Conservation (phyloP, 73 alveolate genomes). For the Stentor roeselii region DNA sequence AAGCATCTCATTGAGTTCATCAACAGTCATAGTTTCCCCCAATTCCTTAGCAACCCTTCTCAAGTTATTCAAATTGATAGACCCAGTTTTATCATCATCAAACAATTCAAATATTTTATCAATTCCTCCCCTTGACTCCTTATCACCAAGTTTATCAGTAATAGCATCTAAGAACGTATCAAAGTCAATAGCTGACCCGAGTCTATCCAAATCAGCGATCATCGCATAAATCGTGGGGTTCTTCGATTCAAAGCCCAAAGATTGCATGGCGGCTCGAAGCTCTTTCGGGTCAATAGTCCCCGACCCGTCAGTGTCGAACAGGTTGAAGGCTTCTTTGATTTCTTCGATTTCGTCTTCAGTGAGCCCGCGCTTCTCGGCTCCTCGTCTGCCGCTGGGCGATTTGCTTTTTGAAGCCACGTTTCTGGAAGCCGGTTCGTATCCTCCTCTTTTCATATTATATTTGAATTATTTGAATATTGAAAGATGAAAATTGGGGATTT, state of each 20-base stretch:
- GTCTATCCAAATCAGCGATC: slow-evolving; percentile 77
- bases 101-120: slow-evolving; percentile 68
- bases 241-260: slow-evolving; percentile 66
- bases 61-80: slow-evolving; percentile 61
- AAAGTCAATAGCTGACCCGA: slow-evolving; percentile 71
- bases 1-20: slow-evolving; percentile 71
- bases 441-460: no score
- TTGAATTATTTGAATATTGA: no score
- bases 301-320: slow-evolving; percentile 73
- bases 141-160: slow-evolving; percentile 69
- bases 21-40: slow-evolving; percentile 74
- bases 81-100: slow-evolving; percentile 69
- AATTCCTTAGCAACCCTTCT: slow-evolving; percentile 74
- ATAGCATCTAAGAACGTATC: slow-evolving; percentile 73
- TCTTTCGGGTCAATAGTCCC: slow-evolving; percentile 84
- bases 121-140: slow-evolving; percentile 69
- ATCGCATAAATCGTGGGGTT: slow-evolving; percentile 78
- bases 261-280: slow-evolving; percentile 75
- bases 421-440: no score
- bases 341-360: slow-evolving; percentile 79
- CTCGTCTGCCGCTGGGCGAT: slow-evolving; percentile 61
- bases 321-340: slow-evolving; percentile 79
- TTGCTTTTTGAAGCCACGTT: slow-evolving; percentile 11
- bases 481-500: no score
- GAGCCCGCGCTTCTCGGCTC: slow-evolving; percentile 71